Percentiles rank a stretch among this genome's conserved stretches.
phyloP scores from a whole-genome alignment of 208 protist genomes.

The Acanthamoeba lenticulata region DNA sequence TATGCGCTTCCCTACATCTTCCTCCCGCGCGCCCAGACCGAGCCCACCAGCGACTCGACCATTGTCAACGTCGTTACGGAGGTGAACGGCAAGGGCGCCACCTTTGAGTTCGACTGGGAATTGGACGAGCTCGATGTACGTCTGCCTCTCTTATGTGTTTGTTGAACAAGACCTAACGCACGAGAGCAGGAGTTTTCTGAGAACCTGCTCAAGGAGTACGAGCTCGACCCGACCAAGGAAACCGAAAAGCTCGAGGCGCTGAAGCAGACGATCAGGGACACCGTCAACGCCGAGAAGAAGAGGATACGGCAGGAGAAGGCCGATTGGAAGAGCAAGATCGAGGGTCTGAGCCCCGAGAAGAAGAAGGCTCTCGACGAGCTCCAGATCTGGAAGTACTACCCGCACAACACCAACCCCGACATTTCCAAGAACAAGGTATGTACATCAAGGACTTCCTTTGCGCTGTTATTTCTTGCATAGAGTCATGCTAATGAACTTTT shows the following conservation, averaged over 20 bases:
- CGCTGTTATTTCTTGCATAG: not conserved
- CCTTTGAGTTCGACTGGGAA: constrained; percentile 71
- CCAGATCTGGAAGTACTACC: constrained; percentile 78
- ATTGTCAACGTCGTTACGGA: constrained; percentile 65
- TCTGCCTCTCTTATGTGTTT: not conserved
- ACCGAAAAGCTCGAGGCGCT: not conserved
- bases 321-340: constrained; percentile 11
- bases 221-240: constrained; percentile 45
- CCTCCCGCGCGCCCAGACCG: constrained; percentile 55
- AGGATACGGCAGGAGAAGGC: constrained; percentile 26
- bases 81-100: constrained; percentile 53
- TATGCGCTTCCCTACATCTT: constrained; percentile 75
- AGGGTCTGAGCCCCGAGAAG: constrained; percentile 52
- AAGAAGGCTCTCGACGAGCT: constrained; percentile 71
- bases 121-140: constrained; percentile 68
- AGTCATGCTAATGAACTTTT: too few relatives aligned
- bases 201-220: constrained; percentile 60
- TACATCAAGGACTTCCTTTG: not conserved
- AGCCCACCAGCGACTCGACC: constrained; percentile 1
- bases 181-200: constrained; percentile 37
- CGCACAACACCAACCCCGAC: constrained; percentile 65
- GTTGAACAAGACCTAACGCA: not conserved
- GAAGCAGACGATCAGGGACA: constrained; percentile 23
- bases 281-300: constrained; percentile 59
- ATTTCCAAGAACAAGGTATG: constrained; percentile 56